Percentiles rank a stretch among this genome's conserved stretches.
phyloP scores from a whole-genome alignment of 2,329 filamentous ascomycete genomes.

The Nannizziopsis barbatae region DNA sequence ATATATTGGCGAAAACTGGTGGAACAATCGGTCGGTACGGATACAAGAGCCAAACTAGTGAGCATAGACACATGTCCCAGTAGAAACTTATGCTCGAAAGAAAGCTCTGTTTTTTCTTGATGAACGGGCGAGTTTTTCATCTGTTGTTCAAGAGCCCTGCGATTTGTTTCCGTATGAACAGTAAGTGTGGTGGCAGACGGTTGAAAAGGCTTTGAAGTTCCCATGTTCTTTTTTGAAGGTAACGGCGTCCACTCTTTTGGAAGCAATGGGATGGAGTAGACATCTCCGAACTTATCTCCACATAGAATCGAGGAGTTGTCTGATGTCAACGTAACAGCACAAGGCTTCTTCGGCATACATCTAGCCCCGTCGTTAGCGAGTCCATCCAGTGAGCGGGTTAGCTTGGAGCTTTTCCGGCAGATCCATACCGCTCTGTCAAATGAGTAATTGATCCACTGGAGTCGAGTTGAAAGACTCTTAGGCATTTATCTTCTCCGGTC shows the following conservation, averaged over 20 bases:
- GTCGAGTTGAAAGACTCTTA: constrained; percentile 68
- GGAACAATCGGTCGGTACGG: constrained; percentile 39
- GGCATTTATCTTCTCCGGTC: constrained; percentile 81
- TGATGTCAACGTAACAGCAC: constrained; percentile 57
- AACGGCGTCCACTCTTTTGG: constrained; percentile 28
- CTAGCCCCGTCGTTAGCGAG: constrained; percentile 34
- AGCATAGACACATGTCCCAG: constrained; percentile 94
- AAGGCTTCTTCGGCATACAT: constrained; percentile 80
- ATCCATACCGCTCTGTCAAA: constrained; percentile 58
- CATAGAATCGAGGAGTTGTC: constrained; percentile 64
- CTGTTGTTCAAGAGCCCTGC: constrained; percentile 47
- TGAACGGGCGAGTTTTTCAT: constrained; percentile 35
- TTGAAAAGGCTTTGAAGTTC: constrained; percentile 31
- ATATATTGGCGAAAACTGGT: constrained; percentile 46
- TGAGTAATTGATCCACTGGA: constrained; percentile 51
- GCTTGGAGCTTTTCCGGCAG: background rate
- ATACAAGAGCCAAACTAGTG: constrained; percentile 56
- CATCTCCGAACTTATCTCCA: constrained; percentile 94
- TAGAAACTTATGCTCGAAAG: constrained; percentile 65
- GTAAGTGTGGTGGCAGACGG: constrained; percentile 48
- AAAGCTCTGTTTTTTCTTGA: constrained; percentile 38
- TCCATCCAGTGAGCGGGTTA: background rate
- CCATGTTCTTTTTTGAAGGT: constrained; percentile 22
- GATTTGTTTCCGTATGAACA: constrained; percentile 52
- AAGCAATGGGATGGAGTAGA: constrained; percentile 73